These are phyloP conservation scores for Penicillium brasilianum DNA, from an alignment of 2,329 filamentous ascomycete species.

Conservation along the genomic window DNA sequence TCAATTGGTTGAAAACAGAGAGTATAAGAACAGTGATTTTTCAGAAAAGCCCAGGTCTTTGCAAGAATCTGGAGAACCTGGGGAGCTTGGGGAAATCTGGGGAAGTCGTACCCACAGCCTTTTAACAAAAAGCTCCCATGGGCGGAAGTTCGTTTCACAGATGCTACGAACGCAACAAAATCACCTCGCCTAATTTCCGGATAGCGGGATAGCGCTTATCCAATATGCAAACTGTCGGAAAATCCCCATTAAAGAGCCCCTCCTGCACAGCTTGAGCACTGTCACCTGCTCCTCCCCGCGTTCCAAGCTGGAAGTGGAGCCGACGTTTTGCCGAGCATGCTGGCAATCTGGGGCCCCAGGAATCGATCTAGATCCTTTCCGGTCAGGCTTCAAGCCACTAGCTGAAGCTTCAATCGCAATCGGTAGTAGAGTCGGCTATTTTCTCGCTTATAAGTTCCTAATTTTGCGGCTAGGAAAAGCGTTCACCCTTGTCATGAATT, in stretches of 20 bases:
- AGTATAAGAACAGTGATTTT: neutral
- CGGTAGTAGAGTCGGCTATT: neutral
- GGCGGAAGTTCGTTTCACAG: neutral
- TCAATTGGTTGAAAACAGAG: neutral
- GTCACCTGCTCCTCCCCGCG: neutral
- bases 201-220: neutral
- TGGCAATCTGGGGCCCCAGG: conserved; percentile 6
- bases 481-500: neutral
- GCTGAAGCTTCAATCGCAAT: neutral
- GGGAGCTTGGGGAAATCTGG: neutral
- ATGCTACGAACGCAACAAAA: neutral
- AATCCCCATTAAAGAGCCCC: neutral
- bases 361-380: conserved; percentile 4
- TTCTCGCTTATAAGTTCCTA: neutral
- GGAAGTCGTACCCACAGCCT: neutral
- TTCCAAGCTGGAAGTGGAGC: neutral
- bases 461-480: neutral
- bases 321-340: neutral
- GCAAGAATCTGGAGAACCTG: neutral
- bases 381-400: neutral
- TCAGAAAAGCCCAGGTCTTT: neutral
- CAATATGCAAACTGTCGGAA: neutral
- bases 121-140: neutral
- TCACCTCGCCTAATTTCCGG: neutral
- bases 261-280: neutral